Evolutionary conservation across 345 rosid genomes (phyloP).

Genomic region (Populus pruinosa): DNA sequence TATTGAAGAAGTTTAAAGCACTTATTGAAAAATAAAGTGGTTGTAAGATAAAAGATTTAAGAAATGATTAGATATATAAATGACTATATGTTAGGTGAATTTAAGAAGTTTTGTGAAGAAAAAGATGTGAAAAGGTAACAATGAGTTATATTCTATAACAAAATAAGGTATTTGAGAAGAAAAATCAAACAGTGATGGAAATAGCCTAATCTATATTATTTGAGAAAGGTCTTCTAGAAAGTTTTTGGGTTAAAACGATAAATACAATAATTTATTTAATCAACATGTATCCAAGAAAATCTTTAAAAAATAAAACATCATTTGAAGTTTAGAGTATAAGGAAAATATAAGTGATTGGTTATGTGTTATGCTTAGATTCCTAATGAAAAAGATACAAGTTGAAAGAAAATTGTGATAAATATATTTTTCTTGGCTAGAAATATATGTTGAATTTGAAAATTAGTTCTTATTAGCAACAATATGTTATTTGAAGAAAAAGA

Average conservation of each 20-base stretch:
- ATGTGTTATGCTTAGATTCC: background rate
- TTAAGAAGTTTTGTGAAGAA: background rate
- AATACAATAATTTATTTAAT: background rate
- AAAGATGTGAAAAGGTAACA: background rate
- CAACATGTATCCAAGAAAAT: background rate
- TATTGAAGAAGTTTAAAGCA: background rate
- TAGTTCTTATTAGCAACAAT: background rate
- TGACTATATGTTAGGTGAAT: background rate
- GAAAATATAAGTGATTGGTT: background rate
- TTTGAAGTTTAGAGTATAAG: background rate
- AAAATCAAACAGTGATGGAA: background rate
- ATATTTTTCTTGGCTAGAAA: background rate
- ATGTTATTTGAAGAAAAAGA: background rate
- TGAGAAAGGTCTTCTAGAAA: background rate
- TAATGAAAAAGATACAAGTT: background rate
- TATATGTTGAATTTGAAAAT: background rate
- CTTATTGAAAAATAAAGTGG: background rate
- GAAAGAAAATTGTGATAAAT: background rate
- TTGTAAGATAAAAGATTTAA: background rate
- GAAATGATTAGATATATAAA: background rate
- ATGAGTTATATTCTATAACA: background rate
- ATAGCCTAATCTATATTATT: background rate
- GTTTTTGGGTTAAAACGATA: no score
- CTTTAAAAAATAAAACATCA: background rate
- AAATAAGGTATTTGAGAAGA: background rate